These are phyloP conservation scores for Medicago arabica DNA, from an alignment of 306 rosid species.

Conservation along the genomic window DNA sequence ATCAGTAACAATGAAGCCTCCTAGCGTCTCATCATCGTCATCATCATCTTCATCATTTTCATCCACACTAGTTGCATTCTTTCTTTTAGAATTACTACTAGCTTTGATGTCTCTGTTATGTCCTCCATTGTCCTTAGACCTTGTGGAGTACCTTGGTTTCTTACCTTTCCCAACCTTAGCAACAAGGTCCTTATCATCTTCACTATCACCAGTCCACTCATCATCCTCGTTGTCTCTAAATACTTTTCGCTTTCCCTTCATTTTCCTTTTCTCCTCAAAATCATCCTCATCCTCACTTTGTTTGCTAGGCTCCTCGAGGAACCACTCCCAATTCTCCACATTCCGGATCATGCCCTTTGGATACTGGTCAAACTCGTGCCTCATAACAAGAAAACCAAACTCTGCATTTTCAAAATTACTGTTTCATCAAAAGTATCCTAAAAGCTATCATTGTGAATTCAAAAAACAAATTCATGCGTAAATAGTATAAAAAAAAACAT, in stretches of 20 bases:
- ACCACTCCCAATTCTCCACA: constrained; percentile 78
- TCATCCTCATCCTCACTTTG: constrained; percentile 56
- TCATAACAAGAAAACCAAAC: constrained; percentile 78
- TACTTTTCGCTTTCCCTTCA: constrained; percentile 56
- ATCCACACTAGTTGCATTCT: constrained; percentile 41
- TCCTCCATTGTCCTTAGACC: constrained; percentile 51
- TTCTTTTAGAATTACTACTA: constrained; percentile 42
- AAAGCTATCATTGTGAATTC: not conserved
- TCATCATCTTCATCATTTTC: constrained; percentile 44
- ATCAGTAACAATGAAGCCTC: constrained; percentile 75
- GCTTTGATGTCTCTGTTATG: constrained; percentile 37
- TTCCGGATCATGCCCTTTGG: constrained; percentile 65
- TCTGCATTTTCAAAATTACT: constrained; percentile 55
- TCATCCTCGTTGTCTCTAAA: constrained; percentile 55
- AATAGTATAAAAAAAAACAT: not conserved
- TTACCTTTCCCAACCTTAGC: constrained; percentile 51
- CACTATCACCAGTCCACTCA: constrained; percentile 75
- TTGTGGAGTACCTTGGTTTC: constrained; percentile 62
- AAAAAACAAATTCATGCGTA: not conserved
- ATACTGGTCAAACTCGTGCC: constrained; percentile 80
- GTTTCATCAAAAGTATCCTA: constrained; percentile 24
- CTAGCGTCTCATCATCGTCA: constrained; percentile 53
- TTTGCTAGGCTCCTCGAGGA: constrained; percentile 66
- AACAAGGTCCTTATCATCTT: constrained; percentile 54
- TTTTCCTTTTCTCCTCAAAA: constrained; percentile 39